Conservation (phyloP, 208 protist species). For the Paratrypanosoma confusum region DNA sequence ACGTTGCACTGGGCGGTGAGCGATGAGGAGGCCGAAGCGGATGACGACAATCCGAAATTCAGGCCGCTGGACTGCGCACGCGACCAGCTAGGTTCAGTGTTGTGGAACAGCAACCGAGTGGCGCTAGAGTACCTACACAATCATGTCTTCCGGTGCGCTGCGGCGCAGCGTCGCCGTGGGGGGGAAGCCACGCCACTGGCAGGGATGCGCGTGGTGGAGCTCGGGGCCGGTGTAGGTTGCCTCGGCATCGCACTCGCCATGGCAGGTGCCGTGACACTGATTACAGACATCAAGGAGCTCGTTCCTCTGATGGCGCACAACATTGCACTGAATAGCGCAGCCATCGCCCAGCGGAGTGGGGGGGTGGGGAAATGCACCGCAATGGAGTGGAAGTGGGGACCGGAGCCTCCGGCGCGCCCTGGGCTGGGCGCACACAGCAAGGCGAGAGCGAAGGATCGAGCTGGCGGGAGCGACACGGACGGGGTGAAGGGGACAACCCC, state of each 20-base stretch:
- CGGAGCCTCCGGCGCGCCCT: not conserved
- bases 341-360: conserved; percentile 22
- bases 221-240: conserved; percentile 76
- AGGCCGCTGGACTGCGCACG: conserved; percentile 55
- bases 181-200: not conserved
- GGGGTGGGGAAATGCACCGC: conserved; percentile 34
- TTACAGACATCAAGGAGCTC: conserved; percentile 81
- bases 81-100: conserved; percentile 76
- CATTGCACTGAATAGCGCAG: conserved; percentile 32
- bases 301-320: conserved; percentile 76
- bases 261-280: conserved; percentile 45
- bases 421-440: conserved; percentile 13
- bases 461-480: no score
- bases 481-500: no score
- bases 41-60: not conserved
- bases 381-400: conserved; percentile 72
- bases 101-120: conserved; percentile 84
- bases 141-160: conserved; percentile 20
- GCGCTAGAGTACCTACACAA: conserved; percentile 53
- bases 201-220: conserved; percentile 37
- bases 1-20: conserved; percentile 78
- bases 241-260: conserved; percentile 84
- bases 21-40: conserved; percentile 10
- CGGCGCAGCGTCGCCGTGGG: not conserved
- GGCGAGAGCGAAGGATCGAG: no score